Conservation (phyloP, 768 basidiomycete genomes). For the Clavulina sp. region DNA sequence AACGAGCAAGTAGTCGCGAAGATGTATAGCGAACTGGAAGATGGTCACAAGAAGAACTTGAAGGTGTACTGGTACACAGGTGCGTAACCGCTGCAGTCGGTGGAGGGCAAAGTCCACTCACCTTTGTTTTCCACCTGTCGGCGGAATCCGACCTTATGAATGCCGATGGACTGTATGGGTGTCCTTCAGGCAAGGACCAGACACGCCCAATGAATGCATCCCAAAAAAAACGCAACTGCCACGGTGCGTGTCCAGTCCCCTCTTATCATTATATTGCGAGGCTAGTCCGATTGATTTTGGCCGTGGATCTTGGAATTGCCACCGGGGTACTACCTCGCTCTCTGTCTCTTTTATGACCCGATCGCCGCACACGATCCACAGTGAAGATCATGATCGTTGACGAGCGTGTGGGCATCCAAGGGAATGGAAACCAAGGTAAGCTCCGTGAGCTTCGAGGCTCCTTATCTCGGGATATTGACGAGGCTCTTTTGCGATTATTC, state of each 20-base stretch:
- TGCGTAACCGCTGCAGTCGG: too few species aligned
- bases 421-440: constrained; percentile 51
- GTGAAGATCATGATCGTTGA: constrained; percentile 55
- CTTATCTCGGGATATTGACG: too few species aligned
- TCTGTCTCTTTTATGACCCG: not conserved
- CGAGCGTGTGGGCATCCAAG: constrained; percentile 43
- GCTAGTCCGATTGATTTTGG: too few species aligned
- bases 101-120: too few species aligned
- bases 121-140: too few species aligned
- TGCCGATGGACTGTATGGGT: too few species aligned
- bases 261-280: too few species aligned
- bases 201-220: constrained; percentile 46
- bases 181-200: constrained; percentile 53
- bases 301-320: too few species aligned
- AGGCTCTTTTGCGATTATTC: too few species aligned
- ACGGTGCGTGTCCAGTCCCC: constrained; percentile 26
- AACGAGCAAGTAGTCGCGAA: constrained; percentile 49
- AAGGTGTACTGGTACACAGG: constrained; percentile 42
- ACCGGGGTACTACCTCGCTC: too few species aligned
- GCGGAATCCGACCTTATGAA: too few species aligned
- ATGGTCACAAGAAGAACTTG: constrained; percentile 29
- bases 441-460: not conserved
- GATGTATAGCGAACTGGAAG: constrained; percentile 35
- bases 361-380: constrained; percentile 9
- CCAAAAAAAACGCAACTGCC: constrained; percentile 52